Percentiles rank a stretch among this genome's conserved stretches.
These are phyloP conservation scores for Xylaria palmicola DNA, from an alignment of 495 filamentous ascomycete species.

Conservation along the genomic window DNA sequence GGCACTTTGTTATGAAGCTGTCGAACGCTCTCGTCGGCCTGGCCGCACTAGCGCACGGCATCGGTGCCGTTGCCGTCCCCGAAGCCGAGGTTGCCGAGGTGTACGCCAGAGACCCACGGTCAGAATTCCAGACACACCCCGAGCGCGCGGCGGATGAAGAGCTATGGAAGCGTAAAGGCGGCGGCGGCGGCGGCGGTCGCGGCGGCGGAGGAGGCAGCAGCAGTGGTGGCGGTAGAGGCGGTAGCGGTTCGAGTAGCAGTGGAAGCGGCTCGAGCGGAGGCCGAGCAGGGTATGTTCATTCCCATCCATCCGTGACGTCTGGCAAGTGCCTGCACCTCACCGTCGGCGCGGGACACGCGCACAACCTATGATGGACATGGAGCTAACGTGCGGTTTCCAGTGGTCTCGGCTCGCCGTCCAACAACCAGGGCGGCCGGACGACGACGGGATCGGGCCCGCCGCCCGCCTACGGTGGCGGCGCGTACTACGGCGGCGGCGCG, in stretches of 20 bases:
- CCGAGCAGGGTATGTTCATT: conserved; percentile 2
- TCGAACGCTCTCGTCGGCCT: conserved; percentile 21
- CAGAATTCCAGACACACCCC: conserved; percentile 20
- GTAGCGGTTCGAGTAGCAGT: not conserved
- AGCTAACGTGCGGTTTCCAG: not conserved
- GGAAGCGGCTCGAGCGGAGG: not conserved
- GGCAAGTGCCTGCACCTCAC: not conserved
- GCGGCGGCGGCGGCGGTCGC: conserved; percentile 51
- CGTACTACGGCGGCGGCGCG: conserved; percentile 79
- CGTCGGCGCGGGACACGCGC: not conserved
- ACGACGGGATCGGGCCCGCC: conserved; percentile 61
- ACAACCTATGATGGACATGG: not conserved
- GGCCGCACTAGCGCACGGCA: conserved; percentile 18
- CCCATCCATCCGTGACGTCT: not conserved
- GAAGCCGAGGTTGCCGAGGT: conserved; percentile 18
- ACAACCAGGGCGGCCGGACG: conserved; percentile 64
- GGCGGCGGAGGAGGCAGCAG: conserved; percentile 38
- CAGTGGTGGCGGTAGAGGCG: conserved; percentile 10
- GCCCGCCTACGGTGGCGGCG: conserved; percentile 62
- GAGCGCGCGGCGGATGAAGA: conserved; percentile 34
- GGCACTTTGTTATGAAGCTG: conserved; percentile 25
- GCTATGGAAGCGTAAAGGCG: conserved; percentile 58
- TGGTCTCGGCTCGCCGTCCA: conserved; percentile 32
- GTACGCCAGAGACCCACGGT: conserved; percentile 16
- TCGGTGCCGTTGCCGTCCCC: conserved; percentile 20